Percentiles rank a stretch among this genome's conserved stretches.
Evolutionary conservation across 1,284 basidiomycete genomes (phyloP).

Genomic region (Inonotus obliquus): DNA sequence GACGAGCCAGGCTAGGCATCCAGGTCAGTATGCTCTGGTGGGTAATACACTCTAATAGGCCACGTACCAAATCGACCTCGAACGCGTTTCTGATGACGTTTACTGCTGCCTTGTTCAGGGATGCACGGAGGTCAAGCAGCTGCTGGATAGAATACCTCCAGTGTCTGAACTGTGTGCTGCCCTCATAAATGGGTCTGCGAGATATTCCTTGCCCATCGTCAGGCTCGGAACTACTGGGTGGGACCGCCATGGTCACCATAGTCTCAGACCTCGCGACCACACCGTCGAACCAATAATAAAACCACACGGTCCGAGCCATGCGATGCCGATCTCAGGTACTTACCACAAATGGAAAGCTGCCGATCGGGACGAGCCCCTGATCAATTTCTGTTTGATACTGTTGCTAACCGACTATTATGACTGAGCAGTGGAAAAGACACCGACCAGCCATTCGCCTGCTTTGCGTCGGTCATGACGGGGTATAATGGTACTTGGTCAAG

Average conservation of each 20-base stretch:
- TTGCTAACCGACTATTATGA: background rate
- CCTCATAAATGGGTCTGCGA: conserved; percentile 58
- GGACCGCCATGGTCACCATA: conserved; percentile 9
- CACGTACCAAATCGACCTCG: conserved; percentile 72
- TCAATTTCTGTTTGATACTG: background rate
- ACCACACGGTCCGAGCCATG: background rate
- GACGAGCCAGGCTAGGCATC: conserved; percentile 60
- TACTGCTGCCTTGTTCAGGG: conserved; percentile 73
- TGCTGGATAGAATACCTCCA: conserved; percentile 80
- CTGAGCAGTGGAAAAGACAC: background rate
- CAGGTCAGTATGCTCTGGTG: conserved; percentile 22
- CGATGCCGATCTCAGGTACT: background rate
- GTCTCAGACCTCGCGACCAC: background rate
- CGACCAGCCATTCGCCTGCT: background rate
- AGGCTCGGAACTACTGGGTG: background rate
- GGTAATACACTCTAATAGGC: conserved; percentile 11
- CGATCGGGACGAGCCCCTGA: background rate
- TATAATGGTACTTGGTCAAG: too few relatives aligned
- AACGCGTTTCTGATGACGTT: conserved; percentile 70
- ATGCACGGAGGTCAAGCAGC: conserved; percentile 52
- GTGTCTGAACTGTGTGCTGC: conserved; percentile 80
- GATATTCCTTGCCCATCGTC: background rate
- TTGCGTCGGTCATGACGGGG: conserved; percentile 2
- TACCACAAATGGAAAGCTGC: background rate
- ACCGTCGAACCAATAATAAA: background rate